A percentile compares a stretch with the other conserved stretches of the same genome.
Evolutionary conservation across 2,329 filamentous ascomycete species (phyloP).

Genomic region (Ophiostoma himal-ulmi): DNA sequence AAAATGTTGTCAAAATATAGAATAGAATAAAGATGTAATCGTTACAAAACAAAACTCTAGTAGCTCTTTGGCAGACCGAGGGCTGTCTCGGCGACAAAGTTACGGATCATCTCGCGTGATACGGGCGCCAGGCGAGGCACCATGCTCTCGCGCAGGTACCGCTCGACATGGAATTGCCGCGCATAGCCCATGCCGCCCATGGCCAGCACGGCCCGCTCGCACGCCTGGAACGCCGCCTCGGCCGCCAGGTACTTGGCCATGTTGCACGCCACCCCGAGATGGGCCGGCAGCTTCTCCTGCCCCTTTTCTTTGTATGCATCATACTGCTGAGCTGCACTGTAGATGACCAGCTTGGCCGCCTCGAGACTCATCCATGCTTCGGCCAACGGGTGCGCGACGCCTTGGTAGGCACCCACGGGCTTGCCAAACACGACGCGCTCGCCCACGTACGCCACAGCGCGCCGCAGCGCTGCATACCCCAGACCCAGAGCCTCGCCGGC

Average conservation of each 20-base stretch:
- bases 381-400: conserved; percentile 59
- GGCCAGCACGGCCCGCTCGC: conserved; percentile 54
- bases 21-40: background rate
- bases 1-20: background rate
- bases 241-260: conserved; percentile 66
- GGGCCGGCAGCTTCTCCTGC: conserved; percentile 33
- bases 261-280: conserved; percentile 61
- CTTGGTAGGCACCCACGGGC: conserved; percentile 61
- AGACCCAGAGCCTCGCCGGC: conserved; percentile 75
- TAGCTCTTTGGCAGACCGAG: conserved; percentile 64
- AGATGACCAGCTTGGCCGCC: conserved; percentile 58
- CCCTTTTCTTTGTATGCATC: conserved; percentile 34
- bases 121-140: conserved; percentile 60
- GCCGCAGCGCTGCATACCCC: conserved; percentile 64
- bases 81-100: conserved; percentile 64
- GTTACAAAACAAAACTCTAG: conserved; percentile 31
- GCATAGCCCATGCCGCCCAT: conserved; percentile 63
- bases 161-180: conserved; percentile 58
- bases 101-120: conserved; percentile 69
- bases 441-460: conserved; percentile 59
- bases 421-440: conserved; percentile 61
- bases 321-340: conserved; percentile 59
- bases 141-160: conserved; percentile 59
- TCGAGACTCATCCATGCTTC: conserved; percentile 61
- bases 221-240: conserved; percentile 57